These are phyloP conservation scores for Saturnispora ahearnii DNA, from an alignment of 805 yeast species.

Conservation along the genomic window DNA sequence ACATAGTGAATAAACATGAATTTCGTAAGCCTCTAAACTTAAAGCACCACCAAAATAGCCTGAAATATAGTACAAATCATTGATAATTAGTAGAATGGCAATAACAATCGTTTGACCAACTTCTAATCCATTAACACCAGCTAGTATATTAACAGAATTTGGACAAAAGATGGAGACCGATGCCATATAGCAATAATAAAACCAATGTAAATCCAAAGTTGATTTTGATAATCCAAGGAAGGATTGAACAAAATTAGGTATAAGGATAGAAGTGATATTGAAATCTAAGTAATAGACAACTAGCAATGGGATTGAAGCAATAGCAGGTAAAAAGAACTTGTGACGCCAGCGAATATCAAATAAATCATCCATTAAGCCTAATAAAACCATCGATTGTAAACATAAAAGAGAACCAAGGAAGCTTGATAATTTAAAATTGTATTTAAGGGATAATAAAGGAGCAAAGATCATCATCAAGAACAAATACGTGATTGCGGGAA, in stretches of 20 bases:
- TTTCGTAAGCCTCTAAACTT: slow-evolving; percentile 55
- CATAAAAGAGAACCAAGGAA: slow-evolving; percentile 80
- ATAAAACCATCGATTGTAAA: slow-evolving; percentile 68
- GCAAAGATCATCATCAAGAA: slow-evolving; percentile 75
- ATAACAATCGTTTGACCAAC: slow-evolving; percentile 89
- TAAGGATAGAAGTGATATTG: slow-evolving; percentile 78
- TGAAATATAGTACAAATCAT: slow-evolving; percentile 62
- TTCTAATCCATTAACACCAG: slow-evolving; percentile 94
- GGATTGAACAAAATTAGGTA: slow-evolving; percentile 60
- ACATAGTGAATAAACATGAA: slow-evolving; percentile 75
- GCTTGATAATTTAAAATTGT: slow-evolving; percentile 68
- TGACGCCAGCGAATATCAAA: slow-evolving; percentile 97
- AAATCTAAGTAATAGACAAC: slow-evolving; percentile 90
- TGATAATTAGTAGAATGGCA: slow-evolving; percentile 58
- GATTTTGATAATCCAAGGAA: slow-evolving; percentile 12
- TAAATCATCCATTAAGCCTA: slow-evolving; percentile 90
- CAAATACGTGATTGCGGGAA: slow-evolving; percentile 72
- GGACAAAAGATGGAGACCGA: slow-evolving; percentile 91
- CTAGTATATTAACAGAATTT: slow-evolving; percentile 88
- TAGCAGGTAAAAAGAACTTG: slow-evolving; percentile 90
- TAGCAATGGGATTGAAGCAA: slow-evolving; percentile 85
- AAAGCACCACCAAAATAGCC: slow-evolving; percentile 31
- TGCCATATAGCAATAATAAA: slow-evolving; percentile 86
- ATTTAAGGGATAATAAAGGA: slow-evolving; percentile 79
- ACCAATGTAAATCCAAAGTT: slow-evolving; percentile 63